phyloP scores from a whole-genome alignment of 345 rosid genomes.

The Eucalyptus regnans region DNA sequence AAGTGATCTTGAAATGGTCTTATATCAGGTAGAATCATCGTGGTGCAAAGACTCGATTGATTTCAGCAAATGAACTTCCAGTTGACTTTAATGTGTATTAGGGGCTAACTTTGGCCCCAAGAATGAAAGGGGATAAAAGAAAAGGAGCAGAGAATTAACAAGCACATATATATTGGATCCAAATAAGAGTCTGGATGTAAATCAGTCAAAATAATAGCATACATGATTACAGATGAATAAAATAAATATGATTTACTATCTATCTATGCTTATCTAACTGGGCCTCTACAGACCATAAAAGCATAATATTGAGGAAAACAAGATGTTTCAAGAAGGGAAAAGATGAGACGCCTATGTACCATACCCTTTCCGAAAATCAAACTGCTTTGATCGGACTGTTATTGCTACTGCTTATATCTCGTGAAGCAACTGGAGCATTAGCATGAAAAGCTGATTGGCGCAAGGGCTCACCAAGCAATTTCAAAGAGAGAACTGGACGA shows the following conservation, averaged over 20 bases:
- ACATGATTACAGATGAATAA: background rate
- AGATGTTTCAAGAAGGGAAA: background rate
- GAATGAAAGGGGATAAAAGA: background rate
- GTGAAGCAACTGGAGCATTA: slow-evolving; percentile 34
- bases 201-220: background rate
- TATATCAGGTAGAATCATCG: background rate
- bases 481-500: slow-evolving; percentile 49
- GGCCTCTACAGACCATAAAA: background rate
- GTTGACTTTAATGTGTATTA: background rate
- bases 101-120: background rate
- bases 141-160: background rate
- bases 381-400: slow-evolving; percentile 54
- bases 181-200: background rate
- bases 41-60: background rate
- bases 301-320: background rate
- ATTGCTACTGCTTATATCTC: slow-evolving; percentile 47
- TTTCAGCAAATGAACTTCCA: background rate
- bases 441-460: slow-evolving; percentile 82
- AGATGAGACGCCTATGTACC: background rate
- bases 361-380: slow-evolving; percentile 8
- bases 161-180: background rate
- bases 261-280: background rate
- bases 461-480: slow-evolving; percentile 56
- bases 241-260: background rate
- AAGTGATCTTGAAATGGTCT: background rate